Conservation (phyloP, 169 alveolate genomes). For the Cryptosporidium ubiquitum region DNA sequence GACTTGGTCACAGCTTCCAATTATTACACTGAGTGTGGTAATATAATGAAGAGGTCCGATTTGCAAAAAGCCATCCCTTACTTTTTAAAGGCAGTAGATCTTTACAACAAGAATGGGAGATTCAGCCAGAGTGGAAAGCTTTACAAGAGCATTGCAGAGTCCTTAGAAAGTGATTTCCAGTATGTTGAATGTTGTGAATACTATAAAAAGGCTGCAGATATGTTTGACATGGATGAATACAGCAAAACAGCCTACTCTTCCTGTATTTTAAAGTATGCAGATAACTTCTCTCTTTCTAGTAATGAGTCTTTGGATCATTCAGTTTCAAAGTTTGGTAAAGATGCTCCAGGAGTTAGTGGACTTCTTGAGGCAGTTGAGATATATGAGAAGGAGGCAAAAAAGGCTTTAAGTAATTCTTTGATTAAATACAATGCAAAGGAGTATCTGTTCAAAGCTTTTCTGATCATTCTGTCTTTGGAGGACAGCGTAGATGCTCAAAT, state of each 20-base stretch:
- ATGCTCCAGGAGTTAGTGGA: neutral
- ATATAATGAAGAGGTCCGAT: conserved; percentile 33
- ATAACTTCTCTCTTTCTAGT: conserved; percentile 70
- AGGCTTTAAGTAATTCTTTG: conserved; percentile 77
- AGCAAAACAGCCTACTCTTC: conserved; percentile 81
- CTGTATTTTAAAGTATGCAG: conserved; percentile 80
- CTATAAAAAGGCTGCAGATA: conserved; percentile 81
- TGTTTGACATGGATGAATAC: conserved; percentile 81
- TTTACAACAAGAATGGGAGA: conserved; percentile 79
- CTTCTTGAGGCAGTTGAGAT: conserved; percentile 67
- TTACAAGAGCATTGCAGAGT: conserved; percentile 78
- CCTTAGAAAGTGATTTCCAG: conserved; percentile 74
- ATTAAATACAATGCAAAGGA: conserved; percentile 81
- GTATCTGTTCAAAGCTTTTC: conserved; percentile 80
- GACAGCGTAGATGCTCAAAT: conserved; percentile 70
- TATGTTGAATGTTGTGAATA: conserved; percentile 76
- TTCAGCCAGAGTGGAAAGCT: conserved; percentile 82
- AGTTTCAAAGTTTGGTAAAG: conserved; percentile 70
- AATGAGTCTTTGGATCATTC: neutral
- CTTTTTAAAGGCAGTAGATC: conserved; percentile 77
- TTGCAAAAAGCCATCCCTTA: conserved; percentile 45
- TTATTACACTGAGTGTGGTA: conserved; percentile 70
- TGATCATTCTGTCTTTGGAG: conserved; percentile 60
- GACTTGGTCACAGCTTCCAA: conserved; percentile 49
- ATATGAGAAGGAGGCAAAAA: conserved; percentile 80